Evolutionary conservation across 2,329 filamentous ascomycete species (phyloP).

Genomic region (Nectriaceae sp.): DNA sequence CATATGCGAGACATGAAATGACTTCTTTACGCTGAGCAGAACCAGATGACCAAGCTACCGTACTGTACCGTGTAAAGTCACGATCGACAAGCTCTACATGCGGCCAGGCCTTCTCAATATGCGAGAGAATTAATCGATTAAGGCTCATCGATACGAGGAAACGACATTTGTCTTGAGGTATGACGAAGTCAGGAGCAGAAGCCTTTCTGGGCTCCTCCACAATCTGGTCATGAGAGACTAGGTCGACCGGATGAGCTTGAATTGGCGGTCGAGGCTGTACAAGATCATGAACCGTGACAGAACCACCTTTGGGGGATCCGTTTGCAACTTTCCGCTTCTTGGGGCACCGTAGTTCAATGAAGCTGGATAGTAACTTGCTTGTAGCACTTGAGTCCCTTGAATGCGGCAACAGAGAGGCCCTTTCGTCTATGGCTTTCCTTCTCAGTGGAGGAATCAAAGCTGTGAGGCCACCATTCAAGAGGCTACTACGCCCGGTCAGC

Average conservation of each 20-base stretch:
- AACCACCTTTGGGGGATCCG: too few species aligned
- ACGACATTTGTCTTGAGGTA: conserved; percentile 18
- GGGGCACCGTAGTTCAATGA: conserved; percentile 33
- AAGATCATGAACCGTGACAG: too few species aligned
- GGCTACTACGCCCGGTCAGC: conserved; percentile 1
- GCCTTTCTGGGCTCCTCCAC: conserved; percentile 1
- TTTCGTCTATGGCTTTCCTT: conserved; percentile 3
- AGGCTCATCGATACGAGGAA: conserved; percentile 56
- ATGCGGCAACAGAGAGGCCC: conserved; percentile 11
- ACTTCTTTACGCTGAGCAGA: conserved; percentile 27
- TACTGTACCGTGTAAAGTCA: conserved; percentile 51
- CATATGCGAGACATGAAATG: conserved; percentile 45
- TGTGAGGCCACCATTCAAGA: conserved; percentile 2
- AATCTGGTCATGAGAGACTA: too few species aligned
- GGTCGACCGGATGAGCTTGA: too few species aligned
- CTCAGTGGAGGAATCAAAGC: neutral
- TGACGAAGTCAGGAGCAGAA: conserved; percentile 14
- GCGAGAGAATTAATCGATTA: conserved; percentile 49
- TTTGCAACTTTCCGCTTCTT: conserved; percentile 28
- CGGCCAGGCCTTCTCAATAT: conserved; percentile 51
- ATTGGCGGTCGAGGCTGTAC: too few species aligned
- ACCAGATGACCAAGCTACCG: conserved; percentile 32
- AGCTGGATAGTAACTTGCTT: conserved; percentile 30
- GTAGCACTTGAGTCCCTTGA: conserved; percentile 24
- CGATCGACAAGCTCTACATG: conserved; percentile 59